Conservation (phyloP, 495 filamentous ascomycete species). For the Aspergillus steynii region DNA sequence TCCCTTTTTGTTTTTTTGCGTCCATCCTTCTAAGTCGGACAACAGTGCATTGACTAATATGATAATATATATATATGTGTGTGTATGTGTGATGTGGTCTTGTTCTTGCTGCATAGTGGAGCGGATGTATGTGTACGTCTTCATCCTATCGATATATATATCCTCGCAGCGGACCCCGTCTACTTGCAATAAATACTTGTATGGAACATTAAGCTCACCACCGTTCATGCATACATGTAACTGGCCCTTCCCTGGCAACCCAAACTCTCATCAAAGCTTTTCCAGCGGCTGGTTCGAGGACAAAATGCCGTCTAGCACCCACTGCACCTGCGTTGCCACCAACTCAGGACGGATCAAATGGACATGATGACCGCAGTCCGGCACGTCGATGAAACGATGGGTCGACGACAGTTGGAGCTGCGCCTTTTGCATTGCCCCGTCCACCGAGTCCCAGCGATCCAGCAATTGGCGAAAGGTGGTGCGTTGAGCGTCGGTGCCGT, state of each 20-base stretch:
- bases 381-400: conserved; percentile 37
- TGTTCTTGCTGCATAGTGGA: too few species aligned
- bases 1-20: background rate
- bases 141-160: too few species aligned
- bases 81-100: too few species aligned
- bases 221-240: too few species aligned
- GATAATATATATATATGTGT: too few species aligned
- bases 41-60: too few species aligned
- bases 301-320: conserved; percentile 40
- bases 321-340: conserved; percentile 45
- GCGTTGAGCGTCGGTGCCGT: conserved; percentile 33
- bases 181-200: too few species aligned
- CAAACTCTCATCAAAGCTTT: background rate
- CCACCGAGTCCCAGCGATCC: conserved; percentile 36
- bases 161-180: too few species aligned
- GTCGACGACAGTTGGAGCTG: conserved; percentile 42
- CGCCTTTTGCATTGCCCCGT: conserved; percentile 43
- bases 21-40: too few species aligned
- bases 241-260: too few species aligned
- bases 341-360: conserved; percentile 48
- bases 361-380: conserved; percentile 53
- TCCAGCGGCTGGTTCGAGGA: background rate
- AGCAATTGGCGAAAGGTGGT: conserved; percentile 33
- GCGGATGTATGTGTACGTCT: too few species aligned
- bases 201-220: too few species aligned